These are phyloP conservation scores for Corylus americana DNA, from an alignment of 306 rosid species.

Conservation along the genomic window DNA sequence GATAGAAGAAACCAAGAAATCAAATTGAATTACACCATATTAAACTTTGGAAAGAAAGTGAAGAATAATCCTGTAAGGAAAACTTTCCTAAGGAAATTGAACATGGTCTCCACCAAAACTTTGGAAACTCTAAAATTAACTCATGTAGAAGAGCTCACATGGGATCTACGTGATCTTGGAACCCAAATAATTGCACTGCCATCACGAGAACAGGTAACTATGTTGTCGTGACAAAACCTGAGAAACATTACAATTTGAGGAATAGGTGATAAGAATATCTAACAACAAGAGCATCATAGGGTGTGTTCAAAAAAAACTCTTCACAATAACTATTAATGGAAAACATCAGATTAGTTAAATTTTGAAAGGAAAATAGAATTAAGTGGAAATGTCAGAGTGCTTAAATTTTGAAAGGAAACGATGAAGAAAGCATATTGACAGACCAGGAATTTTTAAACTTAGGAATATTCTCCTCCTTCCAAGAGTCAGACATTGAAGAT, in stretches of 20 bases:
- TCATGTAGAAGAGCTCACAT: conserved; percentile 57
- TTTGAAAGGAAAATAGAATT: background rate
- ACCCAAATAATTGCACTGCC: conserved; percentile 98
- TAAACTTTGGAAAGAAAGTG: conserved; percentile 13
- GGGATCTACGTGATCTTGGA: conserved; percentile 85
- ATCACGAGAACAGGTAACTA: conserved; percentile 94
- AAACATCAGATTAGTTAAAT: background rate
- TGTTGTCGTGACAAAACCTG: conserved; percentile 90
- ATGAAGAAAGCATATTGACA: conserved; percentile 24
- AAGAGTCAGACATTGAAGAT: conserved; percentile 51
- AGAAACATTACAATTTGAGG: conserved; percentile 29
- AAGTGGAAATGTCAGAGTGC: too few species aligned
- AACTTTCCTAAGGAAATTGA: conserved; percentile 10
- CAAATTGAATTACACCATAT: conserved; percentile 7
- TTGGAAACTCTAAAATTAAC: conserved; percentile 29
- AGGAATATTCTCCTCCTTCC: conserved; percentile 64
- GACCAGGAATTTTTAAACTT: conserved; percentile 81
- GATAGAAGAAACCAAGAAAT: conserved; percentile 22
- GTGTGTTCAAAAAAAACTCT: conserved; percentile 21
- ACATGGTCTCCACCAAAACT: conserved; percentile 23
- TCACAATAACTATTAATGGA: background rate
- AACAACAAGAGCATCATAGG: conserved; percentile 16
- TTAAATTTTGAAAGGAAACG: conserved; percentile 14
- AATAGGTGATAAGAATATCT: conserved; percentile 25
- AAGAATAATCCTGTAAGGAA: conserved; percentile 15